Base-by-base conservation (phyloP, 2,329 filamentous ascomycete genomes). In the Ceratocystis cubensis region DNA sequence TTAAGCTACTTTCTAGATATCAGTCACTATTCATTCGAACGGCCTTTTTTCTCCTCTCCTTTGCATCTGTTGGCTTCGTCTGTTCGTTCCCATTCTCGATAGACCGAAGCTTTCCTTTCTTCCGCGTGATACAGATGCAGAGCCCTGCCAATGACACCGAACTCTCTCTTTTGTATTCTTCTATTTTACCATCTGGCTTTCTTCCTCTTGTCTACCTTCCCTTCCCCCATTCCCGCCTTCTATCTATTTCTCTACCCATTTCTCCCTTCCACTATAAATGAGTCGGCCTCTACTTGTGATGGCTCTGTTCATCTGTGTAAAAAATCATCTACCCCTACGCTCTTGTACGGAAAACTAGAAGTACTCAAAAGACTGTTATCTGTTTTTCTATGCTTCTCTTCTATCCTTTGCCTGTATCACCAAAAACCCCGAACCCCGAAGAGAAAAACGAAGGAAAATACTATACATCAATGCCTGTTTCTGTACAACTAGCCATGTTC, bases 61-160 rank as follows among this genome's bases (percentile, higher is more conserved):
- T 74, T 73, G 71, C 70, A 22, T 25, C 25, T 22, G 59, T 33
- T 59, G 30, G 53, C 45, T 56, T 61, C n/a, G 28, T 28, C 28
- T 59, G 37, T 48, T 65, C n/a, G 45, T 56, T 57, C 56, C 59
- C 56, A 77, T 77, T 76, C 75, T 78, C 71, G 66, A 72, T 77
- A 77, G 74, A 76, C 67, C 50, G 28, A 28, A 50, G 46, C 61
- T 25, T 15, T 41, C 3, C 37, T 15, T 41, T 33, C 45, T 62
- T 41, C 33, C 22, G 63, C 56, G 64, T 65, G 64, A 65, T 62
- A 20, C 25, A 46, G 56, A 65, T 62, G n/a, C 41, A 46, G 56
- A 65, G 30, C 44, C n/a, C 20, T 62, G 37, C 37, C 37, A 44
- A 48, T 64, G 44, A 64, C 61, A 64, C 50, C 37, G 3, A 41